Evolutionary conservation across 1,139 yeast species (phyloP), one percentile per base, ranked within the genome.

Genomic region (Martiniozyma asiatica): DNA sequence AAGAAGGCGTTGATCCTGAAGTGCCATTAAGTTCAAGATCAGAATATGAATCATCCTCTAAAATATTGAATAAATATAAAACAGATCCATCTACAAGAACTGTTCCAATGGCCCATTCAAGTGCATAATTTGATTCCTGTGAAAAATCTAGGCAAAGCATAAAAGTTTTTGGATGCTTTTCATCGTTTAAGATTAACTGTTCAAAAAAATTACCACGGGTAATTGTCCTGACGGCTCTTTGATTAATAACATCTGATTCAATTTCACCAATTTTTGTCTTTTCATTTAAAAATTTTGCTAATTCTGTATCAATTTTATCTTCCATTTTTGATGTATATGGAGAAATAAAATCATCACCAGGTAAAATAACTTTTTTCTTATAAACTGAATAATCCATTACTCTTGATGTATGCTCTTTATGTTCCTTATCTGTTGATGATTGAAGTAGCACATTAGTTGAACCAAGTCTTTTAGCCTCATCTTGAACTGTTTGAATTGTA

Each of bases 51-150:
- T 65, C 77, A 39, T 78, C 87, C 47, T 79, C 87, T 39, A 74
- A 69, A 15, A 82, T 87, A 50, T 81, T 79, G 12, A 85, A 72
- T 16, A 84, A 69, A 48, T 81, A 82, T 31, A 87, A 56, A 1
- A 85, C 85, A 35, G 85, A 80, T 0, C 92, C 92, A 46, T 82
- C 92, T 17, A 78, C 79, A 31, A 85, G 62, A 1, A 85, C 80
- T 0, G 94, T 74, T 2, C 96, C 96, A 42, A 87, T 65, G 27
- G 87, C 72, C 84, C 95, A 87, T 46, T 84, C 93, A 26, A 87
- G 62, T 0, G 96, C 93, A 53, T 80, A 82, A 22, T 68, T 65
- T 4, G 94, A 78, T 46, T 84, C 96, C 1, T 87, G 84, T 2
- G 89, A 77, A 44, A 81, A 68, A 50, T 82, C 94, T 59, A 80